A percentile compares a stretch with the other conserved stretches of the same genome.
Conservation (phyloP, 2,329 filamentous ascomycete species). For the Talaromyces verruculosus region DNA sequence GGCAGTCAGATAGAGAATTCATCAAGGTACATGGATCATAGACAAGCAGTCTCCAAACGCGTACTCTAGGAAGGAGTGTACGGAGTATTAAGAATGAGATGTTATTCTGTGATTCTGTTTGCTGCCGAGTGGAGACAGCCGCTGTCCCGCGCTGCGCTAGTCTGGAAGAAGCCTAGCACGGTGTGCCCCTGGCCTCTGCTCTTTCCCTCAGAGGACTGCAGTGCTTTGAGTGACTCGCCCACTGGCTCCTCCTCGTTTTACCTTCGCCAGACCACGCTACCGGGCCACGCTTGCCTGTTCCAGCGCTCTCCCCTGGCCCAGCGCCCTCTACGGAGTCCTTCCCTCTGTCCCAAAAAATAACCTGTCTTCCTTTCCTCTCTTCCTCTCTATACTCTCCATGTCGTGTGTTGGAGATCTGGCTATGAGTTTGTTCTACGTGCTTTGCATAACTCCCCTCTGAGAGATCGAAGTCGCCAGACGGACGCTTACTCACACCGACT, state of each 20-base stretch:
- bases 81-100: no score
- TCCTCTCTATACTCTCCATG: neutral
- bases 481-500: neutral
- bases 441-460: neutral
- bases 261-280: slow-evolving; percentile 8
- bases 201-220: neutral
- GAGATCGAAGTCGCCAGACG: neutral
- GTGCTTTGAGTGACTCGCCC: neutral
- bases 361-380: neutral
- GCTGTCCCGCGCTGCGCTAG: slow-evolving; percentile 10
- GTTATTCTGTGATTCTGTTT: no score
- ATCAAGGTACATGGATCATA: neutral
- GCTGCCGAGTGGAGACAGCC: neutral
- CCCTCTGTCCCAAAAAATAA: neutral
- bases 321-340: neutral
- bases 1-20: neutral
- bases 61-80: no score
- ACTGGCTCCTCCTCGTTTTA: neutral
- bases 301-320: slow-evolving; percentile 9
- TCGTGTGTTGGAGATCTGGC: neutral
- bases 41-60: neutral
- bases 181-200: neutral
- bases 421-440: slow-evolving; percentile 7
- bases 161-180: neutral
- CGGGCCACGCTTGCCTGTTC: slow-evolving; percentile 14